Evolutionary conservation across 495 filamentous ascomycete genomes (phyloP), one percentile per base, ranked within the genome.

Genomic region (Aspergillus incahuasiensis): DNA sequence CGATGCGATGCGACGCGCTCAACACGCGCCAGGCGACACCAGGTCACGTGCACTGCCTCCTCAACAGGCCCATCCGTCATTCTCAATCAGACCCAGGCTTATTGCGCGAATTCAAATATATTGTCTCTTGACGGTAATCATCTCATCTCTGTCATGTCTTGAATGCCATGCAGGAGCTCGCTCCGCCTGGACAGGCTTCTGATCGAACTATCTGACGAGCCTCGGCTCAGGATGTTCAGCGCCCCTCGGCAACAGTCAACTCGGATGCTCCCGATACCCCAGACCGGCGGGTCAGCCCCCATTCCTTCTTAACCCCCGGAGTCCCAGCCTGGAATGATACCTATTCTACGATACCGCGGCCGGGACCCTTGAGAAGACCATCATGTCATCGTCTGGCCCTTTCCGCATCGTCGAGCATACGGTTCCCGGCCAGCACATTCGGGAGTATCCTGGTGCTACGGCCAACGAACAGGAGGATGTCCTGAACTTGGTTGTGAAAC

Each of bases 401-500:
- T 85, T 86, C 61, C 69, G 71, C 52, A 67, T 85, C 42, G 71
- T 78, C 56, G 80, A 87, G 63, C 88, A 91, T 71, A 70, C 74
- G 22, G 67, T 90, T 60, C 75, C 81, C 19, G 74, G 78, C 53
- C 81, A 88, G 63, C 87, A 92, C 69, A 79, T 90, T 61, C 77
- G 90, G 56, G 88, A 91, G 60, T 91, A 87, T 63, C 76, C 84
- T 8, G 74, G 61, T 12, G 86, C 82, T 9, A 88, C 84, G 7
- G 78, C 84, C 11, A 67, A 77, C 57, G 75, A 74, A 30, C 82
- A 88, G 56, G 82, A 90, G 58, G 75, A 82, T 22, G 68, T 79
- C 0, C 74, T 94, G 19, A 66, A 84, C 48, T 71, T 95, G 5
- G 80, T 80, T 28, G 77, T 95, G 52, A 96, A 95, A 70, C 90